phyloP scores from a whole-genome alignment of 352 stramenopile genomes.

The Globisporangium mamillatum region DNA sequence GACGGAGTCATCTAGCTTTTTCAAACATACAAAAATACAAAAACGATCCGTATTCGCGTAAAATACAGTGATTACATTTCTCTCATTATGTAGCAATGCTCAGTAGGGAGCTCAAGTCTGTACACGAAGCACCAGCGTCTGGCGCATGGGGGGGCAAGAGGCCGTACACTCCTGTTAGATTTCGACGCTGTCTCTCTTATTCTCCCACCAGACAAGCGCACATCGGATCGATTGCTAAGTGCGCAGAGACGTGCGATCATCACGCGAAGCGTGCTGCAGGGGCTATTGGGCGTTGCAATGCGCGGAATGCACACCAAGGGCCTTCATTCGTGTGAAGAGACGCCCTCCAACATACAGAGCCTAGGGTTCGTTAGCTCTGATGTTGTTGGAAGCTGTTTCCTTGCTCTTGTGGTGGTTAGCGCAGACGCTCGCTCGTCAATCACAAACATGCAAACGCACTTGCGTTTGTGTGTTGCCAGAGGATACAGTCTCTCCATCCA shows the following conservation, averaged over 20 bases:
- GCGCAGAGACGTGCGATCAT: background rate
- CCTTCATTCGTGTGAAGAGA: background rate
- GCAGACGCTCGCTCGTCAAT: background rate
- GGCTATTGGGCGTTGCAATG: background rate
- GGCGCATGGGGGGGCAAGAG: background rate
- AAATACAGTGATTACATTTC: background rate
- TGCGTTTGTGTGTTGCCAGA: no score
- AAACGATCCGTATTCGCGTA: background rate
- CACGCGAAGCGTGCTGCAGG: background rate
- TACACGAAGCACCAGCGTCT: background rate
- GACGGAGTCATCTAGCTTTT: no score
- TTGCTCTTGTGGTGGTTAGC: background rate
- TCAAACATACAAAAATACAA: background rate
- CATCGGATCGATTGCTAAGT: background rate
- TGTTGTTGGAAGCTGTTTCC: background rate
- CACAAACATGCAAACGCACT: background rate
- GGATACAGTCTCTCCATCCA: background rate
- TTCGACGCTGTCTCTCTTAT: background rate
- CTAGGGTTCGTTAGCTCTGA: background rate
- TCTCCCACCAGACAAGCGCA: background rate
- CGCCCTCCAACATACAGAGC: background rate
- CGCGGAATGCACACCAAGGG: background rate
- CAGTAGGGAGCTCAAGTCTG: background rate
- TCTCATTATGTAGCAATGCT: background rate
- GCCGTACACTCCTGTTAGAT: background rate